Evolutionary conservation across 768 basidiomycete species (phyloP).

Genomic region (Rhizopogon salebrosus): DNA sequence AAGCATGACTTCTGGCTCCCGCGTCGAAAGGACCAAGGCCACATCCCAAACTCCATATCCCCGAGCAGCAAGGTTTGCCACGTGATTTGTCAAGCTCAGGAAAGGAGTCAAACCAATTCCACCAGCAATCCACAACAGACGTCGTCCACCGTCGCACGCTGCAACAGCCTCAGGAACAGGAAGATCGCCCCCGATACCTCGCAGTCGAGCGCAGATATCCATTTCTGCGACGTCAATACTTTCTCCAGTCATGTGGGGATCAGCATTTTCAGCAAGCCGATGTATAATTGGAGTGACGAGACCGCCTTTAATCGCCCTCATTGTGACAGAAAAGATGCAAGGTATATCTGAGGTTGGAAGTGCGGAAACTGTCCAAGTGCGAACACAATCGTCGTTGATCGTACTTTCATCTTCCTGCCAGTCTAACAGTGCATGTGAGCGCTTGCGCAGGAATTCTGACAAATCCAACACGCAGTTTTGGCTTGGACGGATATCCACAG

Average conservation of each 20-base stretch:
- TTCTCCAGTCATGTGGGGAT: conserved; percentile 3
- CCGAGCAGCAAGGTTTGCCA: conserved; percentile 10
- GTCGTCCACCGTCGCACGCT: conserved; percentile 20
- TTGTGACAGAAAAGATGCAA: conserved; percentile 39
- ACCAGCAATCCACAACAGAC: conserved; percentile 55
- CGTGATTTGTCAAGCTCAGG: conserved; percentile 41
- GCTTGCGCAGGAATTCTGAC: conserved; percentile 41
- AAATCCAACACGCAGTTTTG: conserved; percentile 56
- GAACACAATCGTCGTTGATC: conserved; percentile 57
- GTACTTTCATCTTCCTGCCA: conserved; percentile 32
- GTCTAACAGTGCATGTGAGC: conserved; percentile 47
- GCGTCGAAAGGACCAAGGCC: conserved; percentile 44
- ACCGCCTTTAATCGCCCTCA: conserved; percentile 50
- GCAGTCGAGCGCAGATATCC: conserved; percentile 37
- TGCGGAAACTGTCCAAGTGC: conserved; percentile 58
- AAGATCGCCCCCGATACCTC: conserved; percentile 52
- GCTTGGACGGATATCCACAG: conserved; percentile 28
- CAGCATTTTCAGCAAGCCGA: conserved; percentile 26
- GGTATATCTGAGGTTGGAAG: conserved; percentile 11
- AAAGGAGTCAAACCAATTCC: conserved; percentile 66
- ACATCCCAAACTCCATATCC: conserved; percentile 33
- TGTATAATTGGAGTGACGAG: conserved; percentile 54
- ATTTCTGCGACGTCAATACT: conserved; percentile 23
- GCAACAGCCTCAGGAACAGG: conserved; percentile 15
- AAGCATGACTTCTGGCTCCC: conserved; percentile 48